Conservation (phyloP, 2,329 filamentous ascomycete genomes). For the Diaporthe batatas region DNA sequence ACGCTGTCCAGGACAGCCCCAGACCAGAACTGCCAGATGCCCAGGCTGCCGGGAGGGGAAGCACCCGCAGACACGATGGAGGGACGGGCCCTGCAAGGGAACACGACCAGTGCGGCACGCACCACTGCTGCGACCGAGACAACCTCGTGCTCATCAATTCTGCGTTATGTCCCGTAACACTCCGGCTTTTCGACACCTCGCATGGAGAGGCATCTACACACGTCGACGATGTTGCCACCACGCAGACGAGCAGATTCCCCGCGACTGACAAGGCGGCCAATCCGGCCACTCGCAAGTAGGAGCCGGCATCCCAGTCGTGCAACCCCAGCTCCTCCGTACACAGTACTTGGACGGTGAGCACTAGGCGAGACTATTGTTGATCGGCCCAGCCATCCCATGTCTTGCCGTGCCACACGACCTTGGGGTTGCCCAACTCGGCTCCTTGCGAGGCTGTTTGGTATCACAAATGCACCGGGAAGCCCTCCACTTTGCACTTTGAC, state of each 20-base stretch:
- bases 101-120: constrained; percentile 8
- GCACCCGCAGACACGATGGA: constrained; percentile 31
- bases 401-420: constrained; percentile 6
- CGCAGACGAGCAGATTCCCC: not conserved
- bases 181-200: not conserved
- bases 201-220: not conserved
- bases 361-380: constrained; percentile 27
- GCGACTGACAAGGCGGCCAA: constrained; percentile 25
- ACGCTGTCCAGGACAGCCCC: too few relatives aligned
- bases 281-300: not conserved
- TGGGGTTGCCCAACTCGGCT: constrained; percentile 5
- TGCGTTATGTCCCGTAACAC: not conserved
- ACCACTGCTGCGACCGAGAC: not conserved
- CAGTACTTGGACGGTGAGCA: constrained; percentile 26
- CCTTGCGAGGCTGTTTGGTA: constrained; percentile 13
- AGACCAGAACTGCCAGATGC: too few relatives aligned
- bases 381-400: constrained; percentile 30
- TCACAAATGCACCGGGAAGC: not conserved
- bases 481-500: constrained; percentile 3
- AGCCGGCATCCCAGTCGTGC: constrained; percentile 18
- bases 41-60: constrained; percentile 14
- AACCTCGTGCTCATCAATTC: not conserved
- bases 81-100: constrained; percentile 29
- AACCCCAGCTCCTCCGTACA: constrained; percentile 22
- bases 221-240: not conserved